Conservation (phyloP, 768 basidiomycete genomes). For the Tremella fuciformis region DNA sequence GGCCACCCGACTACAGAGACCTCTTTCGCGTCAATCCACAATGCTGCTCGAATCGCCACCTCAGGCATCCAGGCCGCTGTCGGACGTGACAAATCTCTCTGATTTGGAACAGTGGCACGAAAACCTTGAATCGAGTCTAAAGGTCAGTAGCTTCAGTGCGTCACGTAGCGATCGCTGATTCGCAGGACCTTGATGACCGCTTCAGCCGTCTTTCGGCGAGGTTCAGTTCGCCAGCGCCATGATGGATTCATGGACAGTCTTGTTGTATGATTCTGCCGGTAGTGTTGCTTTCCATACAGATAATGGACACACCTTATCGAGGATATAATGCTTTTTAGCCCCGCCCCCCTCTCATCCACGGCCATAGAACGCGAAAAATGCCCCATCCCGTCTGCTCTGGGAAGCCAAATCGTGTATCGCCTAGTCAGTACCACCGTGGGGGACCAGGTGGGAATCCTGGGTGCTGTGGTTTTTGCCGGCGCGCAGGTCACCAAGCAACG, state of each 20-base stretch:
- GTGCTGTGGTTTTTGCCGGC: slow-evolving; percentile 36
- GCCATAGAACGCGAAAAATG: slow-evolving; percentile 38
- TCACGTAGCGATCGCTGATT: not conserved
- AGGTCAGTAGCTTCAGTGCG: not conserved
- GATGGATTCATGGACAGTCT: no score
- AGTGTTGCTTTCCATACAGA: no score
- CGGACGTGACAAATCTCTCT: slow-evolving; percentile 1
- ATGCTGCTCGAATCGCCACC: not conserved
- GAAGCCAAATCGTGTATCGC: slow-evolving; percentile 35
- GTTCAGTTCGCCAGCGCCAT: not conserved
- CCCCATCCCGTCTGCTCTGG: slow-evolving; percentile 43
- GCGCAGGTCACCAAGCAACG: no score
- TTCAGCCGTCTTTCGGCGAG: slow-evolving; percentile 3
- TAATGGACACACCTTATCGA: no score
- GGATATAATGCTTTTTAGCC: not conserved
- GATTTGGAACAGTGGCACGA: not conserved
- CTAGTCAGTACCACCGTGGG: slow-evolving; percentile 40
- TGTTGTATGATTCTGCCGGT: no score
- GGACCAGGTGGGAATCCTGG: slow-evolving; percentile 41
- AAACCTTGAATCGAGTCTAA: not conserved
- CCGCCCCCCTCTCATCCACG: slow-evolving; percentile 25
- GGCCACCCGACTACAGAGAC: not conserved
- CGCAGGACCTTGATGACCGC: not conserved
- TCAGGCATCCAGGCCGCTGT: not conserved
- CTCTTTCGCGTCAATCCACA: not conserved